A percentile compares a stretch with the other conserved stretches of the same genome.
Conservation (phyloP, 1,284 basidiomycete genomes). For the Tilletia setariae region DNA sequence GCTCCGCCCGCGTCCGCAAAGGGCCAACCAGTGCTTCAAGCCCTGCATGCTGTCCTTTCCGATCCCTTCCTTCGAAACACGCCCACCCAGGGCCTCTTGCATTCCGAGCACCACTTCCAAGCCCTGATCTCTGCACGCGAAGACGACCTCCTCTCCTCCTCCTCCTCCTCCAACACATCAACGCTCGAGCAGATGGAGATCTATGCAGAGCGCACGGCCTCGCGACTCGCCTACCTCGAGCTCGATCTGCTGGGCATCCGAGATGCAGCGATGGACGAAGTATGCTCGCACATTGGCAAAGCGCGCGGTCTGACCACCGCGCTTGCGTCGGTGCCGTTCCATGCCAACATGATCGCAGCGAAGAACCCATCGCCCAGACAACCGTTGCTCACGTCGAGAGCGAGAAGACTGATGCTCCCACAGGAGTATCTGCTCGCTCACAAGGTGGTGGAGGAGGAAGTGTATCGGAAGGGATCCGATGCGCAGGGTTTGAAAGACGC, state of each 20-base stretch:
- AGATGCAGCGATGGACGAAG: slow-evolving; percentile 35
- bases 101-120: slow-evolving; percentile 46
- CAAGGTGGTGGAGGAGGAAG: slow-evolving; percentile 78
- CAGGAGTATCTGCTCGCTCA: slow-evolving; percentile 76
- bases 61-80: slow-evolving; percentile 37
- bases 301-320: slow-evolving; percentile 42
- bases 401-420: slow-evolving; percentile 67
- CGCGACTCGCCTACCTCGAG: slow-evolving; percentile 43
- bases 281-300: slow-evolving; percentile 53
- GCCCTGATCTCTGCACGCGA: slow-evolving; percentile 50
- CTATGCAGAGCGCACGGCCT: slow-evolving; percentile 46
- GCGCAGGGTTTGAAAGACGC: slow-evolving; percentile 68
- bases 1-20: not conserved
- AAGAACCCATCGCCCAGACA: not conserved
- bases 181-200: slow-evolving; percentile 40
- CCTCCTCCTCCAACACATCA: slow-evolving; percentile 28
- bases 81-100: slow-evolving; percentile 36
- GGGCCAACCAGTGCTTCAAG: slow-evolving; percentile 44
- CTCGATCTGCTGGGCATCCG: slow-evolving; percentile 42
- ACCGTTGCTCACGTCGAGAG: not conserved
- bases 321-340: slow-evolving; percentile 42
- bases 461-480: slow-evolving; percentile 68
- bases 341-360: slow-evolving; percentile 22
- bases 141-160: slow-evolving; percentile 36
- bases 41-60: slow-evolving; percentile 42